Evolutionary conservation across 1,139 yeast genomes (phyloP), one percentile per base, ranked within the genome.

Genomic region (Pichia sp.): DNA sequence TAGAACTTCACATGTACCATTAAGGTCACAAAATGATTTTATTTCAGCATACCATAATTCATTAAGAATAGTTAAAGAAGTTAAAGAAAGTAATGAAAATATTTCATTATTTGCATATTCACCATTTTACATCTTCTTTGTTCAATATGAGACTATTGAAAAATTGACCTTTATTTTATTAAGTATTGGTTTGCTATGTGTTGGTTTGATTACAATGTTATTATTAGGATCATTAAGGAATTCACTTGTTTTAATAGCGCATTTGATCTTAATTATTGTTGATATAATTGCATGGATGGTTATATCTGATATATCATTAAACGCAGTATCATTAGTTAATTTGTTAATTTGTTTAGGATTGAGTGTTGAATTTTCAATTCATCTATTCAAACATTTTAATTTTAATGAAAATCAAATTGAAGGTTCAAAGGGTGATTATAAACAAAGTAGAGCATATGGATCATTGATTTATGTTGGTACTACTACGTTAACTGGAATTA

Each of bases 321-420:
- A 93, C 67, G 98, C 97, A 0, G 90, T 93, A 2, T 81, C 93
- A 54, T 72, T 93, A 56, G 98, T 93, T 27, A 93, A 93, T 62
- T 74, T 93, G 56, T 77, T 93, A 33, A 91, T 93, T 16, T 90
- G 97, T 67, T 83, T 87, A 5, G 99, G 99, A 0, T 73, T 93
- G 46, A 93, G 95, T 1, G 96, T 93, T 42, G 99, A 93, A 67
- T 93, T 93, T 64, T 88, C 96, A 50, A 80, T 87, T 31, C 98
- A 93, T 65, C 76, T 93, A 53, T 87, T 91, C 1, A 75, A 95
- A 54, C 90, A 95, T 1, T 93, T 82, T 65, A 77, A 84, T 33
- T 75, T 77, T 49, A 67, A 56, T 29, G 54, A 55, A 5, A 55
- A 46, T 25, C 60, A 57, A 34, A 46, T 53, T 3, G 49, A 34